These are phyloP conservation scores for Achaetomiella virescens DNA, from an alignment of 495 filamentous ascomycete genomes.

Conservation along the genomic window DNA sequence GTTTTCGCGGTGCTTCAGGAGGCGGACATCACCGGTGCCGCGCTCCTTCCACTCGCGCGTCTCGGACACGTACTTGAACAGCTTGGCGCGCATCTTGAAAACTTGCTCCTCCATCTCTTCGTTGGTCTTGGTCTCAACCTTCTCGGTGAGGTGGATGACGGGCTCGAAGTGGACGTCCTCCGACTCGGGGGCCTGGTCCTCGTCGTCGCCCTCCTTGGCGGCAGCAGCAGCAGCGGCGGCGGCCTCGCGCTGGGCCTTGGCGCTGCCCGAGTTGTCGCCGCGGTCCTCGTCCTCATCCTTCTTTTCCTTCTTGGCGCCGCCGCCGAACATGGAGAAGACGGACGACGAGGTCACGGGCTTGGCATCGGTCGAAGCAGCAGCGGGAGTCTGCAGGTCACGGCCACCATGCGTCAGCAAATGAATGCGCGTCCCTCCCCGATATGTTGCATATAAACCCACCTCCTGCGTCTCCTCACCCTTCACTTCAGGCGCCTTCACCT, in stretches of 20 bases:
- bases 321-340: slow-evolving; percentile 97
- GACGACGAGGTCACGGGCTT: slow-evolving; percentile 38
- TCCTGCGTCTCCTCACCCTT: slow-evolving; percentile 23
- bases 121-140: slow-evolving; percentile 94
- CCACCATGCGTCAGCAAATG: slow-evolving; percentile 1
- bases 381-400: not conserved
- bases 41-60: slow-evolving; percentile 97
- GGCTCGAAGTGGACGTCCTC: slow-evolving; percentile 96
- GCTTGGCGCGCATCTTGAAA: slow-evolving; percentile 99
- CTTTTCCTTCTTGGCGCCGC: slow-evolving; percentile 81
- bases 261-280: slow-evolving; percentile 76
- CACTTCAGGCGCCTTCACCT: slow-evolving; percentile 28
- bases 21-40: slow-evolving; percentile 89
- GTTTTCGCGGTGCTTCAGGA: slow-evolving; percentile 98
- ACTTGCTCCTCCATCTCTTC: slow-evolving; percentile 92
- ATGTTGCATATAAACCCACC: too few species aligned
- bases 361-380: slow-evolving; percentile 13
- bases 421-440: too few species aligned
- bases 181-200: slow-evolving; percentile 72
- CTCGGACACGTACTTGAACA: slow-evolving; percentile 94
- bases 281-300: slow-evolving; percentile 64
- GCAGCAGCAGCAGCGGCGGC: slow-evolving; percentile 46
- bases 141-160: slow-evolving; percentile 88
- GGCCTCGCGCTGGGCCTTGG: slow-evolving; percentile 73
- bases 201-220: slow-evolving; percentile 37